Evolutionary conservation across 768 basidiomycete genomes (phyloP).

Genomic region (Lactarius hengduanensis): DNA sequence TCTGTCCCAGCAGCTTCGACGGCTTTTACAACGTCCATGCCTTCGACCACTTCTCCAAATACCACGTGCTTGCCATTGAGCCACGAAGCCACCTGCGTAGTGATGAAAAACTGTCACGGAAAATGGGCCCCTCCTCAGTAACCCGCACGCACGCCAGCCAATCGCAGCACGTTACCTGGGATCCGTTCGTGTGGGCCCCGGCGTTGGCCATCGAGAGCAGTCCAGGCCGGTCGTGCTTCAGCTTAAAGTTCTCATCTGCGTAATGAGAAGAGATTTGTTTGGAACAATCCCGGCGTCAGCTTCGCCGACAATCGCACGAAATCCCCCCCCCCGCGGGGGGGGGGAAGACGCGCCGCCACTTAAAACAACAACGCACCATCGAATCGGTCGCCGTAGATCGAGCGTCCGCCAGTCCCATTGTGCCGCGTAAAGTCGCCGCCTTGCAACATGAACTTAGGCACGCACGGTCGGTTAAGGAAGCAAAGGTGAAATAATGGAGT

Average conservation of each 20-base stretch:
- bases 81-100: conserved; percentile 40
- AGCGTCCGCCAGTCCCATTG: conserved; percentile 41
- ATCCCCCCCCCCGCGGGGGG: too few relatives aligned
- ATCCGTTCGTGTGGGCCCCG: conserved; percentile 50
- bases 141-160: neutral
- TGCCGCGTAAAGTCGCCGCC: conserved; percentile 42
- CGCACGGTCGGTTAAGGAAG: neutral
- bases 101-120: conserved; percentile 44
- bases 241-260: conserved; percentile 42
- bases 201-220: conserved; percentile 53
- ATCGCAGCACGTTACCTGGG: conserved; percentile 38
- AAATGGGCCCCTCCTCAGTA: neutral
- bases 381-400: conserved; percentile 41
- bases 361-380: conserved; percentile 31
- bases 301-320: neutral
- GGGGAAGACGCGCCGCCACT: neutral
- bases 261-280: neutral
- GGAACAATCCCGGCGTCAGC: neutral
- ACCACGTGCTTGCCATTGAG: conserved; percentile 45
- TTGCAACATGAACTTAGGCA: conserved; percentile 39
- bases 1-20: conserved; percentile 36
- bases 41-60: conserved; percentile 44
- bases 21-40: conserved; percentile 40
- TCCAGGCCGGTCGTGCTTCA: conserved; percentile 40
- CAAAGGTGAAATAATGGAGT: too few relatives aligned